Base-by-base conservation (phyloP, 1,284 basidiomycete species). In the Heterobasidion parviporum region DNA sequence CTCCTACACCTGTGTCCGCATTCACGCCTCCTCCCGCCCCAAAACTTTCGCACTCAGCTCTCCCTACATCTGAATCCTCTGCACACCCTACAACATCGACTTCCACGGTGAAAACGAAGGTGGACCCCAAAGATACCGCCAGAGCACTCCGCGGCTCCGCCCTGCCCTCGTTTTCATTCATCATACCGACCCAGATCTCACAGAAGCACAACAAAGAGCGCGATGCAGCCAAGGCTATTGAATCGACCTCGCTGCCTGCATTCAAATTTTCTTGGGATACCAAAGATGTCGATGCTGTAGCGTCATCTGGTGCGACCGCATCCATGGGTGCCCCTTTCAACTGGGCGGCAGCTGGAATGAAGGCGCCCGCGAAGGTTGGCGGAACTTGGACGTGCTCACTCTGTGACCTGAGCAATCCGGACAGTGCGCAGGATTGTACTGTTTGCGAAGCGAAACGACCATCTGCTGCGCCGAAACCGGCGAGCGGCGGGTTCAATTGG, bases 341-440 rank as follows among this genome's bases (percentile, higher is more conserved):
- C 59, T 85, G 79, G 76, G 70, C 69, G 34, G 80, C 78, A 18
- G 78, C 76, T 12, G 80, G 81, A 7, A 56, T 80, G 59, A 72
- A 71, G 59, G 65, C 66, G 5, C 74, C 78, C 5, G 33, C 68
- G 33, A 66, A 69, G 56, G 56, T 67, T 5, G 57, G 60, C 10
- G 68, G 63, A 49, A 62, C 59, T 41, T 81, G 79, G 80, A 71
- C 59, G 9, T 81, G 79, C 61, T 63, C 67, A 2, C 57, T 62
- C 4, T 82, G 81, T 59, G 67, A 66, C 63, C 60, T 77, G n/a
- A 57, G 54, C 45, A 81, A 78, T 58, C 64, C 71, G 2, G 65
- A 67, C 16, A 67, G 16, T 33, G 32, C 48, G 48, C 15, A n/a
- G 16, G 15, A 32, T n/a, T 32, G 9, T 33, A 33, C 8, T 33